Conservation (phyloP, 768 basidiomycete species). For the Lentinula sp. region DNA sequence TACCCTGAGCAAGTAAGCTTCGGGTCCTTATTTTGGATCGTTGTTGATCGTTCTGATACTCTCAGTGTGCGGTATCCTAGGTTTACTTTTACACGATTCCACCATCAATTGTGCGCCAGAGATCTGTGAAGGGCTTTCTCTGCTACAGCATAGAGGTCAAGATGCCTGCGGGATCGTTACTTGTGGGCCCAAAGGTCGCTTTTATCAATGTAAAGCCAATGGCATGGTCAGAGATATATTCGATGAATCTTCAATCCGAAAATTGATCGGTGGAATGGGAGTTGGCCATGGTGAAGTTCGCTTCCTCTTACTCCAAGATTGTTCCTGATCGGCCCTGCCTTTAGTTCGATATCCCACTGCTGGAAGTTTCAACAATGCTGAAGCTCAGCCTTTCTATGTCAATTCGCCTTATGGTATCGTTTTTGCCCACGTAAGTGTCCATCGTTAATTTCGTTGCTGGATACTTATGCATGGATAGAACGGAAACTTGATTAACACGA, state of each 20-base stretch:
- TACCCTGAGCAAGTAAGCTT: background rate
- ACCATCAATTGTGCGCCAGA: conserved; percentile 72
- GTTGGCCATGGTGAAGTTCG: conserved; percentile 81
- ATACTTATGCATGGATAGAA: conserved; percentile 49
- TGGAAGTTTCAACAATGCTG: conserved; percentile 92
- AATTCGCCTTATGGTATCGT: conserved; percentile 99
- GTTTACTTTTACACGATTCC: conserved; percentile 78
- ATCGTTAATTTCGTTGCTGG: conserved; percentile 3
- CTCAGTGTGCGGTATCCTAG: conserved; percentile 88
- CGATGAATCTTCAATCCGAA: conserved; percentile 69
- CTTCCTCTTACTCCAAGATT: conserved; percentile 4
- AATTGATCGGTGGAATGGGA: conserved; percentile 91
- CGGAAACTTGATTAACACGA: conserved; percentile 95
- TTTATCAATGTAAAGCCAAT: conserved; percentile 98
- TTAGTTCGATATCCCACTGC: conserved; percentile 97
- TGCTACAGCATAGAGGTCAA: conserved; percentile 95
- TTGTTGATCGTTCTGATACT: conserved; percentile 10
- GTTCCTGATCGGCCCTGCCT: conserved; percentile 7
- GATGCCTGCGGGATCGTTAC: conserved; percentile 98
- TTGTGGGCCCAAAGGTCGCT: conserved; percentile 89
- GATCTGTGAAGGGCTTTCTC: conserved; percentile 90
- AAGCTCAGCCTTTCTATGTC: conserved; percentile 99
- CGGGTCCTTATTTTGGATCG: background rate
- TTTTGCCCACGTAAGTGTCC: conserved; percentile 80
- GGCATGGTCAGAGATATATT: conserved; percentile 99